Conservation (phyloP, 306 rosid species). For the Cucurbita moschata region DNA sequence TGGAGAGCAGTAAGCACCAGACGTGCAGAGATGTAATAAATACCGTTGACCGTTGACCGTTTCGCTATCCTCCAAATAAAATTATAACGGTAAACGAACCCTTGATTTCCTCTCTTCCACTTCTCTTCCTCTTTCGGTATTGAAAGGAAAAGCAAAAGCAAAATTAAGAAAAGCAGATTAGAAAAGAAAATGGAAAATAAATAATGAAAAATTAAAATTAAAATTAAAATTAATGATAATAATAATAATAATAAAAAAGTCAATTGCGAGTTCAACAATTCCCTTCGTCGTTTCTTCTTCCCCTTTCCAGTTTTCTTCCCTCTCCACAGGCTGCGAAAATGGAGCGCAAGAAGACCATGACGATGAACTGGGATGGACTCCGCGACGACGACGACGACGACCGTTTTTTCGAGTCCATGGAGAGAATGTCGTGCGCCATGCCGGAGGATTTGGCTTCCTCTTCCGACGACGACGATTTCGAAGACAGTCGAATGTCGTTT, state of each 20-base stretch:
- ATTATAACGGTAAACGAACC: constrained; percentile 17
- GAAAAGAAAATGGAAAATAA: neutral
- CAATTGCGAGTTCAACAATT: neutral
- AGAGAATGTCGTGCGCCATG: constrained; percentile 23
- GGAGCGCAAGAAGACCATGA: constrained; percentile 32
- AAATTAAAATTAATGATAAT: neutral
- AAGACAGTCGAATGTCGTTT: constrained; percentile 47
- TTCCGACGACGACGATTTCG: constrained; percentile 27
- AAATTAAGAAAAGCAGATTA: neutral
- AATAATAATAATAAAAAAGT: neutral
- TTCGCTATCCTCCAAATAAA: constrained; percentile 11
- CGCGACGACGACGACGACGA: constrained; percentile 37
- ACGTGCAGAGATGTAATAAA: constrained; percentile 20
- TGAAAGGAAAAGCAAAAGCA: neutral
- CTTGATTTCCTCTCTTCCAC: constrained; percentile 31
- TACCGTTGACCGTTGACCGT: constrained; percentile 20
- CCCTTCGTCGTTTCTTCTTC: neutral
- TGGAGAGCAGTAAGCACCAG: neutral
- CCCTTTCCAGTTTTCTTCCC: neutral
- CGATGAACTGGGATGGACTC: constrained; percentile 54
- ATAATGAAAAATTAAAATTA: neutral
- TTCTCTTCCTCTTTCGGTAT: neutral
- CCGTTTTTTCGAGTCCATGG: constrained; percentile 40
- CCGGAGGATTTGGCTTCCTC: constrained; percentile 30
- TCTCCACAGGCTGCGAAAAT: constrained; percentile 11